Conservation (phyloP, 352 stramenopile genomes). For the Phytophthora podocarpi region DNA sequence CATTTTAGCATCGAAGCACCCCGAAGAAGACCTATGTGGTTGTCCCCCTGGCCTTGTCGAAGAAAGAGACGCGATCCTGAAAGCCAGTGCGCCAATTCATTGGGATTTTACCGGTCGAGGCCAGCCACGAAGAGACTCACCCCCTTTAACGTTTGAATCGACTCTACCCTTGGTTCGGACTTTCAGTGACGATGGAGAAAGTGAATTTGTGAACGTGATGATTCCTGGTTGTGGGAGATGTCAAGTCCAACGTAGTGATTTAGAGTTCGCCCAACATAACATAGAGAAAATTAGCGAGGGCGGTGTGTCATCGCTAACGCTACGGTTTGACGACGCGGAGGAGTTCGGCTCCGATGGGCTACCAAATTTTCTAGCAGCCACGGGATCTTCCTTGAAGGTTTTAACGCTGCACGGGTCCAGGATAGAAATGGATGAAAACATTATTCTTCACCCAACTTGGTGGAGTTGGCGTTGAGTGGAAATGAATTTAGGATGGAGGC, state of each 20-base stretch:
- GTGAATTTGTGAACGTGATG: constrained; percentile 1
- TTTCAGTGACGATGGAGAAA: constrained; percentile 13
- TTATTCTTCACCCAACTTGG: constrained; percentile 3
- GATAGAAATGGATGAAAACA: neutral
- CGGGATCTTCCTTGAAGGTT: neutral
- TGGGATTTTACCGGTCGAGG: constrained; percentile 10
- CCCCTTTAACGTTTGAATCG: constrained; percentile 16
- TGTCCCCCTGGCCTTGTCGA: constrained; percentile 10
- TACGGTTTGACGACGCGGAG: constrained; percentile 3
- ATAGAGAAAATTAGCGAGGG: no score
- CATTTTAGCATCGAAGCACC: constrained; percentile 10
- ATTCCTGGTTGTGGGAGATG: constrained; percentile 14
- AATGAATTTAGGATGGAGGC: neutral
- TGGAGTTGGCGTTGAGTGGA: neutral
- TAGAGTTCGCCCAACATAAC: neutral
- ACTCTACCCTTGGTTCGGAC: no score
- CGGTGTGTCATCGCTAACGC: neutral
- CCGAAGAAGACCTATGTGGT: constrained; percentile 15
- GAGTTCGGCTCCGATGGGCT: neutral
- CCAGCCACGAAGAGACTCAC: no score
- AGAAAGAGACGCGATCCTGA: constrained; percentile 18
- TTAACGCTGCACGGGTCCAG: constrained; percentile 1
- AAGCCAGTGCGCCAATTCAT: constrained; percentile 9
- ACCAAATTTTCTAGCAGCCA: neutral
- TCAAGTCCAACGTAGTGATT: constrained; percentile 5